phyloP scores from a whole-genome alignment of 2,329 filamentous ascomycete genomes.

The Periconia macrospinosa region DNA sequence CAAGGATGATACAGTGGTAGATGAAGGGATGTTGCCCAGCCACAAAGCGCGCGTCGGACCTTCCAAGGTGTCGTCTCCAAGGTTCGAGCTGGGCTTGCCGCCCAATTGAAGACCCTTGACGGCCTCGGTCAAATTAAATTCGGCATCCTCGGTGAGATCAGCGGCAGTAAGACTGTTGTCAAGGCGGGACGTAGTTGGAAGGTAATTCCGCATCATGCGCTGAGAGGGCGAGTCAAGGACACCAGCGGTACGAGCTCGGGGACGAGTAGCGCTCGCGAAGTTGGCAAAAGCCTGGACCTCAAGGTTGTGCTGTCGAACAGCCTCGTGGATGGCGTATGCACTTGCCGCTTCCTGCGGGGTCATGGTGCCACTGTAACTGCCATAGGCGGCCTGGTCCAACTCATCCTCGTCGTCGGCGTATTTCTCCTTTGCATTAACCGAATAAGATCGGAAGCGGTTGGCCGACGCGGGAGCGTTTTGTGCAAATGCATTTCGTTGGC shows the following conservation, averaged over 20 bases:
- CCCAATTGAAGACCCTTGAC: conserved; percentile 78
- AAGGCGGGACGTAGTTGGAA: conserved; percentile 73
- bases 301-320: conserved; percentile 87
- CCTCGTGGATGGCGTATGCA: conserved; percentile 65
- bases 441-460: conserved; percentile 94
- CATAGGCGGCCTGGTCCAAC: conserved; percentile 60
- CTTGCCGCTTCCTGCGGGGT: conserved; percentile 64
- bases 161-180: conserved; percentile 75
- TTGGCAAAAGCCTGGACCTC: conserved; percentile 91
- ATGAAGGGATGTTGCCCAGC: conserved; percentile 96
- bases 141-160: conserved; percentile 75
- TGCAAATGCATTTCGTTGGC: conserved; percentile 58
- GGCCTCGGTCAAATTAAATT: conserved; percentile 79
- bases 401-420: conserved; percentile 89
- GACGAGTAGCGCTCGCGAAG: conserved; percentile 78
- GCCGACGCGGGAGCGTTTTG: conserved; percentile 68
- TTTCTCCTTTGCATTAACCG: conserved; percentile 97
- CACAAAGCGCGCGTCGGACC: conserved; percentile 91
- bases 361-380: conserved; percentile 60
- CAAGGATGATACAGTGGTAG: conserved; percentile 91
- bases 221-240: conserved; percentile 78
- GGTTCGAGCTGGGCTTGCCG: conserved; percentile 65
- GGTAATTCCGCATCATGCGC: conserved; percentile 68
- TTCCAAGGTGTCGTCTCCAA: conserved; percentile 78
- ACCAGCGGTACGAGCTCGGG: conserved; percentile 87